A percentile compares a stretch with the other conserved stretches of the same genome.
These are phyloP conservation scores for Neurospora pannonica DNA, from an alignment of 495 filamentous ascomycete genomes.

Conservation along the genomic window DNA sequence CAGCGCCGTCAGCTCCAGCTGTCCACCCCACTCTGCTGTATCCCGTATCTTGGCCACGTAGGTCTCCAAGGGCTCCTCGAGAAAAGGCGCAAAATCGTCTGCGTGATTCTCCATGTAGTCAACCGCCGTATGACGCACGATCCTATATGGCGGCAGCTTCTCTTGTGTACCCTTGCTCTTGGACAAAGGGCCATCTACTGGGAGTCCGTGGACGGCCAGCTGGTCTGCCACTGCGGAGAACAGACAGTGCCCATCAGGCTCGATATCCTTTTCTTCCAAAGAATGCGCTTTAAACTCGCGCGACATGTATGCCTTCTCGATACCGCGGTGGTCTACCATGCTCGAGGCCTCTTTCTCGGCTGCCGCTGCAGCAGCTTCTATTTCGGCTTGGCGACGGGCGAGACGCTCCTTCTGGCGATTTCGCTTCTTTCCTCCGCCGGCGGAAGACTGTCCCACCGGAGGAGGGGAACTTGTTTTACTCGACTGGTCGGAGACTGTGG, in stretches of 20 bases:
- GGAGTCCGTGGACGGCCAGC: constrained; percentile 40
- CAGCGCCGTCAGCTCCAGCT: constrained; percentile 79
- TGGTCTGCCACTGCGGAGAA: constrained; percentile 89
- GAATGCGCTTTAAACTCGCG: constrained; percentile 49
- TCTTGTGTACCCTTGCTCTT: constrained; percentile 8
- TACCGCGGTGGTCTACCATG: constrained; percentile 62
- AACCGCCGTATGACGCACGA: constrained; percentile 47
- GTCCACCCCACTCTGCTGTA: constrained; percentile 95
- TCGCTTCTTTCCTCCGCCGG: constrained; percentile 51
- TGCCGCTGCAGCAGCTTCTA: constrained; percentile 53
- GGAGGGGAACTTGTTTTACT: not conserved
- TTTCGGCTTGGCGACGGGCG: constrained; percentile 77
- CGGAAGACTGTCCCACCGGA: not conserved
- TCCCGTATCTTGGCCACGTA: constrained; percentile 72
- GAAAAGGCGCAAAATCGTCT: constrained; percentile 53
- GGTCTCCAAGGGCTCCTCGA: constrained; percentile 65
- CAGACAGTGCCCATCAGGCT: constrained; percentile 91
- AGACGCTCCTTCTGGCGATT: constrained; percentile 88
- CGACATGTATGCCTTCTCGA: constrained; percentile 63
- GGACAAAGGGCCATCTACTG: constrained; percentile 11
- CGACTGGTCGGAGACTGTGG: constrained; percentile 6
- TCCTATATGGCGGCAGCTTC: constrained; percentile 35
- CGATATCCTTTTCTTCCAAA: constrained; percentile 68
- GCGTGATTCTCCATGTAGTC: constrained; percentile 42
- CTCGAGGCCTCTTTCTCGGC: constrained; percentile 67